Evolutionary conservation across 441 rosid genomes (phyloP), one percentile per base, ranked within the genome.

Genomic region (Adansonia madagascariensis): DNA sequence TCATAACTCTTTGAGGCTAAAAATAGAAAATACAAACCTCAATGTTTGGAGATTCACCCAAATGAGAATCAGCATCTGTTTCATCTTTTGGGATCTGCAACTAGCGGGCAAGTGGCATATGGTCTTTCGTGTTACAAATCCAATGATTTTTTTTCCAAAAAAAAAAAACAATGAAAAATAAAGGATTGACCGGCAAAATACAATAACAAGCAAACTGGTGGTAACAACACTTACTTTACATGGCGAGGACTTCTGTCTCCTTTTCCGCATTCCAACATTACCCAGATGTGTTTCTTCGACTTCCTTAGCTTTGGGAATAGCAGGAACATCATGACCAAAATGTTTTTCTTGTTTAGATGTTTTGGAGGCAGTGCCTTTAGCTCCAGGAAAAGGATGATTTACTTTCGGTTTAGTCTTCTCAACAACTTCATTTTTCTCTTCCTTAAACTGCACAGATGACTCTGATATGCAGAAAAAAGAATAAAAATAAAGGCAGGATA

Each of bases 381-480:
- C 84, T 78, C 86, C 85, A 74, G 87, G 71, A 75, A 82, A 82
- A 79, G 88, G 85, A 77, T 73, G 85, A 76, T 71, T 82, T 80
- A 84, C 88, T 79, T 86, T 89, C 77, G 74, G 63, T 83, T 85
- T 90, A 79, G 89, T 80, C 81, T 81, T 88, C 52, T 83, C n/a
- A n/a, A n/a, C 83, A 82, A 72, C 86, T 78, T 79, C 80, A 68
- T 80, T 74, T 69, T 86, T 86, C 76, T 85, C 93, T 83, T 88
- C 94, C 86, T 88, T 90, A 74, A 85, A 87, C 82, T 85, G 88
- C 77, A 88, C 78, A 71, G 92, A 91, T 46, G 96, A 91, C 79
- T 90, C 99, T 95, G 78, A 75, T 46, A 75, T 44, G 76, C 9
- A 0, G 6, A 6, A 47, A 46, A 14, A 60, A 61, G 1, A 11